Conservation (phyloP, 768 basidiomycete genomes). For the Rickenella mellea region DNA sequence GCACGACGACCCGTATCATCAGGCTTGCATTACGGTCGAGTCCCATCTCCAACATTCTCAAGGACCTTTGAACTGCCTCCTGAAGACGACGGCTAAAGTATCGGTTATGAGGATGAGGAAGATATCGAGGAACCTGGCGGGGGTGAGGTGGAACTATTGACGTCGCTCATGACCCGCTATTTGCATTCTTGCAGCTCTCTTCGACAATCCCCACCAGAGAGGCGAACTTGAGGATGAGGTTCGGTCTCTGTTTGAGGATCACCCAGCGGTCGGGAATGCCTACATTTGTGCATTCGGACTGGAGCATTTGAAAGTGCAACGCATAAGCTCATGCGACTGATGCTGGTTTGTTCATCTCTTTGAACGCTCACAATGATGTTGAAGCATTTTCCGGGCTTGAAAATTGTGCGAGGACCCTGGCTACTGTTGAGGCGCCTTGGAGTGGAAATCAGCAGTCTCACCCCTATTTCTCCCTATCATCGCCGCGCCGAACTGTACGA, state of each 20-base stretch:
- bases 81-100: too few species aligned
- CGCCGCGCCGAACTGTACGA: constrained; percentile 5
- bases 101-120: too few species aligned
- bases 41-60: too few species aligned
- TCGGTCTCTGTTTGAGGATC: constrained; percentile 15
- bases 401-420: constrained; percentile 12
- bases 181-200: too few species aligned
- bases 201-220: too few species aligned
- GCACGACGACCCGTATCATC: too few species aligned
- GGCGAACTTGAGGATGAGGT: too few species aligned
- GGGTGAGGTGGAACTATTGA: too few species aligned
- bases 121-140: too few species aligned
- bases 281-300: constrained; percentile 14
- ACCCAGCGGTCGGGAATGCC: constrained; percentile 14
- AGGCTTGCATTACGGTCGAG: too few species aligned
- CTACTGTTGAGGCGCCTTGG: constrained; percentile 14
- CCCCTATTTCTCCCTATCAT: constrained; percentile 10
- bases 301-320: constrained; percentile 12
- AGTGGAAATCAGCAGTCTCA: constrained; percentile 9
- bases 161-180: too few species aligned
- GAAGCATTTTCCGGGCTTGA: constrained; percentile 6
- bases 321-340: not conserved
- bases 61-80: too few species aligned
- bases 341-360: constrained; percentile 5
- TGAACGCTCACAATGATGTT: not conserved